Base-by-base conservation (phyloP, 345 rosid species). In the Populus tremula region DNA sequence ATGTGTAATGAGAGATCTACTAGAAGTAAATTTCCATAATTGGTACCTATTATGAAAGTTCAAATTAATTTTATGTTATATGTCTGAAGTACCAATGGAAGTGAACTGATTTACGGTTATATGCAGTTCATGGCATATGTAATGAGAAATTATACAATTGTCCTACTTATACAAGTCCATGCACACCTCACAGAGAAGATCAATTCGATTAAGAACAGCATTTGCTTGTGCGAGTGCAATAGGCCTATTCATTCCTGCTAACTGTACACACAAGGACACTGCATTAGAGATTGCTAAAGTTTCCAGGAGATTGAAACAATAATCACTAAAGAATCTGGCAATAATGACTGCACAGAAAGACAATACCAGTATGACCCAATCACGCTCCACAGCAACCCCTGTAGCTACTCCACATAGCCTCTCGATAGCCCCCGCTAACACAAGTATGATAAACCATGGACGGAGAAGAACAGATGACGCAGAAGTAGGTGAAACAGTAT, bases 351-450 rank as follows among this genome's bases (percentile, higher is more conserved):
- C 47, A 77, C 47, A 43, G 67, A 49, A 70, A 72, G 49, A 83
- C 35, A 75, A 66, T 89, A 95, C 99, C 97, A 91, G 89, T 69
- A 96, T 98, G 78, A 93, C 91, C 99, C 99, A 95, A 72, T 95
- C 98, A 70, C 98, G 93, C 79, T 95, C 99, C 86, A 89, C 84
- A 70, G 97, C 92, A 63, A 95, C 97, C 36, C 98, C 99, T 27
- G 90, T 78, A 47, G 98, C 97, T 67, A 93, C 85, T 49, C 98
- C 99, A 67, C 92, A 88, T 66, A 95, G 84, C 77, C 92, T 88
- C 82, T 95, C 99, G 70, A 95, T 43, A 67, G 98, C 92, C 65
- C 96, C 98, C 2, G 93, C 88, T 75, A 91, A 81, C 54, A 95
- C 84, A 36, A 95, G 87, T 21, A 86, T 89, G 54, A 86, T 63